Conservation (phyloP, 371 early-diverging fungal genomes). For the Mucor saturninus region DNA sequence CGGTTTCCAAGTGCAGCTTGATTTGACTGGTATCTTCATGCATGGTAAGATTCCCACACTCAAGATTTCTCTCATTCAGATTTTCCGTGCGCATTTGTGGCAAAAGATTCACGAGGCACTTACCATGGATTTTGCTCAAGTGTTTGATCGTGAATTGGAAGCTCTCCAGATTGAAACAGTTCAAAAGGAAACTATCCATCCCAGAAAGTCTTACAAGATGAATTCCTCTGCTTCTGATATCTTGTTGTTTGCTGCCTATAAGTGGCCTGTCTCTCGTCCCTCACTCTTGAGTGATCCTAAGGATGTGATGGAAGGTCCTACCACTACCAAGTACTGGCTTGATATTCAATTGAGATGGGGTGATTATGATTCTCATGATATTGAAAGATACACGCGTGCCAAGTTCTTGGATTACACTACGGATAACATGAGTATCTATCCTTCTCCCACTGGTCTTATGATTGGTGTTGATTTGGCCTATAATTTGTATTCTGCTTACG, state of each 20-base stretch:
- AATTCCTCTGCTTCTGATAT: conserved; percentile 87
- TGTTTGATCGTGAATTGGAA: conserved; percentile 97
- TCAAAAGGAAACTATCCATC: conserved; percentile 98
- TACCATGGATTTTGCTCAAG: conserved; percentile 94
- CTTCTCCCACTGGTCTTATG: conserved; percentile 96
- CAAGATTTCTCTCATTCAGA: conserved; percentile 98
- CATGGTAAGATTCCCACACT: conserved; percentile 99
- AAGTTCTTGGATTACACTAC: conserved; percentile 98
- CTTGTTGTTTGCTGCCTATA: conserved; percentile 94
- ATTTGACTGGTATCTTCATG: conserved; percentile 99
- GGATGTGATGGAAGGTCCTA: conserved; percentile 95
- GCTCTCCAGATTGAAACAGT: conserved; percentile 98
- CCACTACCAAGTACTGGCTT: conserved; percentile 97
- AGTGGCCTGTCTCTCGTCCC: conserved; percentile 96
- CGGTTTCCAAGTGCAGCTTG: conserved; percentile 99
- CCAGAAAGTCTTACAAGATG: conserved; percentile 99
- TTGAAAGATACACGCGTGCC: conserved; percentile 97
- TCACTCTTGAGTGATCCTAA: conserved; percentile 88
- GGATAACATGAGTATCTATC: conserved; percentile 98
- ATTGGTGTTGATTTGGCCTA: conserved; percentile 98
- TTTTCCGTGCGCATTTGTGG: conserved; percentile 99
- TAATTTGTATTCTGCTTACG: conserved; percentile 90
- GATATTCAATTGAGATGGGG: conserved; percentile 99
- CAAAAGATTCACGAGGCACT: conserved; percentile 98
- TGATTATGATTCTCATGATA: conserved; percentile 98